A percentile compares a stretch with the other conserved stretches of the same genome.
Conservation (phyloP, 2,329 filamentous ascomycete species). For the Sporothrix curviconia region DNA sequence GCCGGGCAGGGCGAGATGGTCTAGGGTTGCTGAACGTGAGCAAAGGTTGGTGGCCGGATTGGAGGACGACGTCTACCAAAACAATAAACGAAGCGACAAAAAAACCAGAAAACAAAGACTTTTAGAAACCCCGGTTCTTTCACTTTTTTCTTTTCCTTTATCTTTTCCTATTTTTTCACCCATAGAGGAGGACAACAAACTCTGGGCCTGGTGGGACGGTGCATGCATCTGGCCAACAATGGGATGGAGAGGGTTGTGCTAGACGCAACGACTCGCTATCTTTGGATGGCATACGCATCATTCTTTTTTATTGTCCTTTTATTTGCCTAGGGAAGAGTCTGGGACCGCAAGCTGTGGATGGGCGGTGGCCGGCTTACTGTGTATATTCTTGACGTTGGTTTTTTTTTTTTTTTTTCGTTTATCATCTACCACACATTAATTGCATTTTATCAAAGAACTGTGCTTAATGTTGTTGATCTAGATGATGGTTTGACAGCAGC, state of each 20-base stretch:
- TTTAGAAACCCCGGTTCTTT: not conserved
- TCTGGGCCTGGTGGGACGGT: not conserved
- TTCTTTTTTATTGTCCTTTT: not conserved
- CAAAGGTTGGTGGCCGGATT: not conserved
- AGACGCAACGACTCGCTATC: not conserved
- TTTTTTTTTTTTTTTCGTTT: not conserved
- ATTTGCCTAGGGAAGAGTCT: too few relatives aligned
- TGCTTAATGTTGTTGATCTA: not conserved
- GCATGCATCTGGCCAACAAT: not conserved
- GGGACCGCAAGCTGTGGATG: too few relatives aligned
- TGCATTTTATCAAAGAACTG: not conserved
- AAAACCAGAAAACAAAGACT: not conserved
- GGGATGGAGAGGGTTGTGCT: not conserved
- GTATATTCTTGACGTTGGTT: conserved; percentile 7
- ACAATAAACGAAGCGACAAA: not conserved
- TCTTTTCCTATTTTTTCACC: not conserved
- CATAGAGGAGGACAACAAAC: conserved; percentile 5
- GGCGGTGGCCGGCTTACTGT: not conserved
- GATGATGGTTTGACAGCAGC: too few relatives aligned
- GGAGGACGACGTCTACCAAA: not conserved
- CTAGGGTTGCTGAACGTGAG: too few relatives aligned
- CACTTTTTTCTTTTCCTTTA: not conserved
- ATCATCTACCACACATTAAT: not conserved
- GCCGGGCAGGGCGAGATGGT: too few relatives aligned
- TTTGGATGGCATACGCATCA: not conserved